phyloP scores from a whole-genome alignment of 257 asterid genomes.

The Lavandula angustifolia region DNA sequence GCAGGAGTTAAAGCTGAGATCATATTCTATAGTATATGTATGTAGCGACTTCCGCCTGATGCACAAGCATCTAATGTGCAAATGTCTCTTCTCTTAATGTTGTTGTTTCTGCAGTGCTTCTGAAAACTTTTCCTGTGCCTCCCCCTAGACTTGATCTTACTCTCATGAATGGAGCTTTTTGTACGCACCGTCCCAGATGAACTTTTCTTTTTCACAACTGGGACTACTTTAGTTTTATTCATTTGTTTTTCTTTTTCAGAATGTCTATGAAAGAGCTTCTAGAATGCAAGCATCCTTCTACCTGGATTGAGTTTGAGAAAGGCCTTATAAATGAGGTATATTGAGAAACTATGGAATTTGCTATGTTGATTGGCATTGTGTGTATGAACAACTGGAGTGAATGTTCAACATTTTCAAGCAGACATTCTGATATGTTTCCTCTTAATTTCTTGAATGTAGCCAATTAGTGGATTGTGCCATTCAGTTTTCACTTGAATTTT shows the following conservation, averaged over 20 bases:
- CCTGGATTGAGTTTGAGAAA: constrained; percentile 89
- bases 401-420: background rate
- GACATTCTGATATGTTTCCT: background rate
- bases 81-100: background rate
- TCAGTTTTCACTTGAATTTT: constrained; percentile 12
- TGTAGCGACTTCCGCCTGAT: constrained; percentile 5
- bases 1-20: constrained; percentile 10
- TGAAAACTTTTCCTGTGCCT: constrained; percentile 5
- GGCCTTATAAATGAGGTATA: constrained; percentile 85
- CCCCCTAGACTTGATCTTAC: background rate
- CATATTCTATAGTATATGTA: background rate
- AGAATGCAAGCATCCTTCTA: constrained; percentile 91
- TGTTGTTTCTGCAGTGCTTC: background rate
- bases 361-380: background rate
- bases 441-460: background rate
- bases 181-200: constrained; percentile 15
- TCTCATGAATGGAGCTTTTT: background rate
- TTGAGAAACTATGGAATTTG: constrained; percentile 1
- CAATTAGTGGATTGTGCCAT: constrained; percentile 1
- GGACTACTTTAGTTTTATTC: constrained; percentile 24
- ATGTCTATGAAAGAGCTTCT: constrained; percentile 88
- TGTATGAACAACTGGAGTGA: too few relatives aligned
- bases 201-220: constrained; percentile 28
- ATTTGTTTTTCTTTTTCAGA: constrained; percentile 41
- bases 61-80: background rate